A percentile compares a stretch with the other conserved stretches of the same genome.
phyloP scores from a whole-genome alignment of 1,139 yeast genomes.

The Pichia sp. region DNA sequence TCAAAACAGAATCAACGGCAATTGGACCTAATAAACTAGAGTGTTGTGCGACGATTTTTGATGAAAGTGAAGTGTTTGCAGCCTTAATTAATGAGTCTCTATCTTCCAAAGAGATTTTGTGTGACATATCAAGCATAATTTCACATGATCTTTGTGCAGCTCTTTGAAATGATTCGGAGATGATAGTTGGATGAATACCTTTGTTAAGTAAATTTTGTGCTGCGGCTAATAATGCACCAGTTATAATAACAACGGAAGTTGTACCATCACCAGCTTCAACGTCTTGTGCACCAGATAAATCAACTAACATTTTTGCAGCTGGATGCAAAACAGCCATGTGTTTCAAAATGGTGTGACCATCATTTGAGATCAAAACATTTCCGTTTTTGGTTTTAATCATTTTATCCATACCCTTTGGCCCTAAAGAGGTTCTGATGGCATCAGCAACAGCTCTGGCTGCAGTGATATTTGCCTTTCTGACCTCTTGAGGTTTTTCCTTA shows the following conservation, averaged over 20 bases:
- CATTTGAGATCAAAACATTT: constrained; percentile 91
- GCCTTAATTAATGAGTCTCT: constrained; percentile 82
- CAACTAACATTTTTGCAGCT: constrained; percentile 97
- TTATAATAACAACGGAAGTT: constrained; percentile 89
- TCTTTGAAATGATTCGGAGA: constrained; percentile 90
- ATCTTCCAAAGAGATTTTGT: constrained; percentile 65
- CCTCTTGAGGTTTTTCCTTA: constrained; percentile 97
- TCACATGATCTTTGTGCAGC: constrained; percentile 89
- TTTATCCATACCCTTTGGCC: constrained; percentile 99
- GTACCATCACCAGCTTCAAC: constrained; percentile 99
- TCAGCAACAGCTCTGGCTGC: constrained; percentile 98
- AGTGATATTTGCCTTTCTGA: constrained; percentile 82
- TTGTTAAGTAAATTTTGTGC: constrained; percentile 83
- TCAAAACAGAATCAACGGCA: constrained; percentile 89
- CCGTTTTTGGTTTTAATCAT: constrained; percentile 94
- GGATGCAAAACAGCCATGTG: constrained; percentile 99
- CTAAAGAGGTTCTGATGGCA: constrained; percentile 93
- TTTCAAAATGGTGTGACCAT: constrained; percentile 92
- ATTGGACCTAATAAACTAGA: constrained; percentile 81
- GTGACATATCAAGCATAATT: constrained; percentile 77
- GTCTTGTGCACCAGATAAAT: constrained; percentile 95
- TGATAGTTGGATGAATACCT: constrained; percentile 93
- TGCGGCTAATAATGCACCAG: constrained; percentile 91
- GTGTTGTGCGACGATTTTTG: constrained; percentile 93
- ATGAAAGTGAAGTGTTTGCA: constrained; percentile 86